Percentiles rank a stretch among this genome's conserved stretches.
phyloP scores from a whole-genome alignment of 2,329 filamentous ascomycete species.

The Microascus cirrosus region DNA sequence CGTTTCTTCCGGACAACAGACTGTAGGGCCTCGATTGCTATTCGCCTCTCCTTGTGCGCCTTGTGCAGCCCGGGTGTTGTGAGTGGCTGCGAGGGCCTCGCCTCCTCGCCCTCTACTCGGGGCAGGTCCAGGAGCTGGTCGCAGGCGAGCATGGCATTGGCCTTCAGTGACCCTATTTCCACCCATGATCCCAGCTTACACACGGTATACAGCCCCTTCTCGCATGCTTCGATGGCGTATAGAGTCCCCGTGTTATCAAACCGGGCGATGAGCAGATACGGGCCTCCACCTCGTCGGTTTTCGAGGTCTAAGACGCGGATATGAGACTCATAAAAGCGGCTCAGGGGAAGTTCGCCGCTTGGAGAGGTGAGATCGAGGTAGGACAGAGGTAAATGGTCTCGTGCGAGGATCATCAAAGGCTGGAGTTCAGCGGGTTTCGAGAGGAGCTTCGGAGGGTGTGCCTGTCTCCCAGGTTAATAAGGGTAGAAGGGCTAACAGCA shows the following conservation, averaged over 20 bases:
- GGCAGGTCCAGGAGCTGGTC: conserved; percentile 6
- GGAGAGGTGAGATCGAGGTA: conserved; percentile 45
- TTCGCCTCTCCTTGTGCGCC: conserved; percentile 40
- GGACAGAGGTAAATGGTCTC: conserved; percentile 49
- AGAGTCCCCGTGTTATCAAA: conserved; percentile 40
- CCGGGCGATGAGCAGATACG: conserved; percentile 50
- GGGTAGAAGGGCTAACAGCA: neutral
- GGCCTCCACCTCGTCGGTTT: conserved; percentile 40
- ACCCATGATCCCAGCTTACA: conserved; percentile 61
- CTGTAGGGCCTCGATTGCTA: conserved; percentile 53
- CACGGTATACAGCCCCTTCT: conserved; percentile 49
- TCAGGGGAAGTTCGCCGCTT: conserved; percentile 34
- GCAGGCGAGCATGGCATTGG: conserved; percentile 27
- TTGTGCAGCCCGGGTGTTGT: conserved; percentile 34
- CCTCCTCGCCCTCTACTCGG: conserved; percentile 6
- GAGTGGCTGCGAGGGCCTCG: conserved; percentile 13
- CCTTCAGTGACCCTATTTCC: conserved; percentile 40
- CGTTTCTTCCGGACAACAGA: conserved; percentile 45
- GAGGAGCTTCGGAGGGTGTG: conserved; percentile 41
- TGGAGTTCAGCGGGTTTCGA: conserved; percentile 43
- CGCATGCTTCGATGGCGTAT: conserved; percentile 57
- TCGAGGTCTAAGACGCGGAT: conserved; percentile 54
- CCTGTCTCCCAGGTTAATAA: conserved; percentile 22
- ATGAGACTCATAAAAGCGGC: conserved; percentile 48
- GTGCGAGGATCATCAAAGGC: conserved; percentile 51